Evolutionary conservation across 768 basidiomycete species (phyloP).

Genomic region (Naganishia randhawae): DNA sequence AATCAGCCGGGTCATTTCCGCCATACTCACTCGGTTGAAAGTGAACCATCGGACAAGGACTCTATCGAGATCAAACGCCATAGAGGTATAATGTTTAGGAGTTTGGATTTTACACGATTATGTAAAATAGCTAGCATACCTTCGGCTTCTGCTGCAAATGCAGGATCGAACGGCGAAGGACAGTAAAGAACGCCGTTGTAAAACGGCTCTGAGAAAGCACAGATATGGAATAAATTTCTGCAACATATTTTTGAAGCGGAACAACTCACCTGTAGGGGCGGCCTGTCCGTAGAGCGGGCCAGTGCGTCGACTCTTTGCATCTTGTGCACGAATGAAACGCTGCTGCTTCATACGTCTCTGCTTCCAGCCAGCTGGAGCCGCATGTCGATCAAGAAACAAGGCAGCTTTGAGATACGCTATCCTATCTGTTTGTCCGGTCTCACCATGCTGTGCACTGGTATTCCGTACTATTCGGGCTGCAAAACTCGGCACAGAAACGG

Average conservation of each 20-base stretch:
- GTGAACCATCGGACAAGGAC: neutral
- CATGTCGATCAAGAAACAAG: constrained; percentile 1
- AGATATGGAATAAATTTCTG: too few relatives aligned
- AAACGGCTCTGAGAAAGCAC: neutral
- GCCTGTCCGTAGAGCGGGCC: constrained; percentile 9
- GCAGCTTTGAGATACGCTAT: constrained; percentile 7
- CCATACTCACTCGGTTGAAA: neutral
- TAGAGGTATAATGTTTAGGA: neutral
- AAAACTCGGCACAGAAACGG: neutral
- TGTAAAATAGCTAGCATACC: neutral
- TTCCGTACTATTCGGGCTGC: neutral
- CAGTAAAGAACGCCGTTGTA: constrained; percentile 12
- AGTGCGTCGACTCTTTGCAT: neutral
- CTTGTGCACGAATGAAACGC: constrained; percentile 5
- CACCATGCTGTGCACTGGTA: neutral
- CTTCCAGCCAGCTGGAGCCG: constrained; percentile 5
- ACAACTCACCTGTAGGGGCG: neutral
- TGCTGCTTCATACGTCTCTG: constrained; percentile 12
- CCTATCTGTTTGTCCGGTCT: neutral
- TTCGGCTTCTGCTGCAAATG: neutral
- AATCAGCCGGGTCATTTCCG: neutral
- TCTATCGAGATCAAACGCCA: neutral
- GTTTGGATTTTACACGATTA: neutral
- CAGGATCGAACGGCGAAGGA: constrained; percentile 6
- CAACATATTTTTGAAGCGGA: neutral